Percentiles rank a stretch among this genome's conserved stretches.
These are phyloP conservation scores for Yarrowia porcina DNA, from an alignment of 805 yeast species.

Conservation along the genomic window DNA sequence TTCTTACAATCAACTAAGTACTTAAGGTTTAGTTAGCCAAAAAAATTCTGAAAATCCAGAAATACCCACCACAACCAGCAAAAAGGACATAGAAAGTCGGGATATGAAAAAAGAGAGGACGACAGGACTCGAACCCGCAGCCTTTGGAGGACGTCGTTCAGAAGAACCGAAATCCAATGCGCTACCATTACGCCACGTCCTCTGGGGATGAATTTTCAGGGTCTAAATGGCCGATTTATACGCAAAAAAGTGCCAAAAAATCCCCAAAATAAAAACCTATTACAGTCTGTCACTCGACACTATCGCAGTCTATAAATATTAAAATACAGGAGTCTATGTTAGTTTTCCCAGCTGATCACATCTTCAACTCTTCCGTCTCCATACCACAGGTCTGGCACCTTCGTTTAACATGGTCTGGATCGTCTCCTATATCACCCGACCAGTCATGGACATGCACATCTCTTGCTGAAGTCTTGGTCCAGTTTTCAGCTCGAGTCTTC, in stretches of 20 bases:
- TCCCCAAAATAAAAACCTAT: too few relatives aligned
- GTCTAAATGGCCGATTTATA: background rate
- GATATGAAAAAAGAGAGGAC: background rate
- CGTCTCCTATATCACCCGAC: constrained; percentile 30
- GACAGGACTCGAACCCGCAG: constrained; percentile 25
- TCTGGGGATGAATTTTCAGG: background rate
- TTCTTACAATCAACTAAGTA: too few relatives aligned
- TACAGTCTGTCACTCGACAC: too few relatives aligned
- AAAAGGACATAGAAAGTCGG: background rate
- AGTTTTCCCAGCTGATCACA: too few relatives aligned
- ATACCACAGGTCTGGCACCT: constrained; percentile 80
- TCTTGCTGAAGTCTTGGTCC: constrained; percentile 56
- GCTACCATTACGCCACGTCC: constrained; percentile 25
- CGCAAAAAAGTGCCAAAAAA: background rate
- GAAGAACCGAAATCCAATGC: constrained; percentile 23
- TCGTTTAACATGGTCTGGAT: constrained; percentile 33
- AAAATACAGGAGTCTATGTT: too few relatives aligned
- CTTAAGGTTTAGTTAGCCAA: too few relatives aligned
- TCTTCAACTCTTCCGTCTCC: constrained; percentile 64
- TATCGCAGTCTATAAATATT: background rate
- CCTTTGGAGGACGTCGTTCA: constrained; percentile 24
- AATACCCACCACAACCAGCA: background rate
- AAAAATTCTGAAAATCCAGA: background rate
- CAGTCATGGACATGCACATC: constrained; percentile 55
- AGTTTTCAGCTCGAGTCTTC: constrained; percentile 87